A percentile compares a stretch with the other conserved stretches of the same genome.
Conservation (phyloP, 2,329 filamentous ascomycete genomes). For the Cladosporium sp. region DNA sequence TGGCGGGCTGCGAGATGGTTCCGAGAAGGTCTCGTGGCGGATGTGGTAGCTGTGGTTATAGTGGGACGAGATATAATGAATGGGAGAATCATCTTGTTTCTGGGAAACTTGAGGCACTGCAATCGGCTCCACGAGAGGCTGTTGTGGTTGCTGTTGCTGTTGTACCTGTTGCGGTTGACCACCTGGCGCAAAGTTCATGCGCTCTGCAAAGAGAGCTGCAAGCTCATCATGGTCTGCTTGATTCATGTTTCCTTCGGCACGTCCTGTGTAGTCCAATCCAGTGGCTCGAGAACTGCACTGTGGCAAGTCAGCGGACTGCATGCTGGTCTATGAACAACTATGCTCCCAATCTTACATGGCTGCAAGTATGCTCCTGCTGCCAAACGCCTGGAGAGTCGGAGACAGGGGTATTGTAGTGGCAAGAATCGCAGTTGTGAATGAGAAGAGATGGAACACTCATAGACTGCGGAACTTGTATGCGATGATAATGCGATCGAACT, state of each 20-base stretch:
- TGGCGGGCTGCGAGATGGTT: conserved; percentile 29
- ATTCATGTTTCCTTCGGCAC: conserved; percentile 42
- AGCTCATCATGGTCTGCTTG: conserved; percentile 73
- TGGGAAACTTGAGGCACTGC: not conserved
- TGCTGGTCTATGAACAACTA: no score
- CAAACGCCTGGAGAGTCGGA: conserved; percentile 41
- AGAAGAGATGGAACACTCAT: conserved; percentile 22
- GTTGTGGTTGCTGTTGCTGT: conserved; percentile 1
- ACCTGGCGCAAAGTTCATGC: conserved; percentile 51
- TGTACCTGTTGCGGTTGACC: not conserved
- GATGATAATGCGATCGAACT: conserved; percentile 4
- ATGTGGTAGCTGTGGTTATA: conserved; percentile 71
- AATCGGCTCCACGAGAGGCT: not conserved
- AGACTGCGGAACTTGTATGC: conserved; percentile 1
- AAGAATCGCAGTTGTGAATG: conserved; percentile 29
- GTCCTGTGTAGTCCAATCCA: conserved; percentile 42
- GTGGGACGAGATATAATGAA: conserved; percentile 75
- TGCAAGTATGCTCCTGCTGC: conserved; percentile 42
- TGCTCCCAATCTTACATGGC: conserved; percentile 39
- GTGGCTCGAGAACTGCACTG: conserved; percentile 42
- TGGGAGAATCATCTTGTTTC: conserved; percentile 37
- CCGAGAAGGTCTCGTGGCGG: conserved; percentile 38
- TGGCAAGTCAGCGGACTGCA: conserved; percentile 12
- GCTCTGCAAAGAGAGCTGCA: conserved; percentile 70
- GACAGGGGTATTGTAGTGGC: conserved; percentile 33